These are phyloP conservation scores for Oemleria cerasiformis DNA, from an alignment of 306 rosid species.

Conservation along the genomic window DNA sequence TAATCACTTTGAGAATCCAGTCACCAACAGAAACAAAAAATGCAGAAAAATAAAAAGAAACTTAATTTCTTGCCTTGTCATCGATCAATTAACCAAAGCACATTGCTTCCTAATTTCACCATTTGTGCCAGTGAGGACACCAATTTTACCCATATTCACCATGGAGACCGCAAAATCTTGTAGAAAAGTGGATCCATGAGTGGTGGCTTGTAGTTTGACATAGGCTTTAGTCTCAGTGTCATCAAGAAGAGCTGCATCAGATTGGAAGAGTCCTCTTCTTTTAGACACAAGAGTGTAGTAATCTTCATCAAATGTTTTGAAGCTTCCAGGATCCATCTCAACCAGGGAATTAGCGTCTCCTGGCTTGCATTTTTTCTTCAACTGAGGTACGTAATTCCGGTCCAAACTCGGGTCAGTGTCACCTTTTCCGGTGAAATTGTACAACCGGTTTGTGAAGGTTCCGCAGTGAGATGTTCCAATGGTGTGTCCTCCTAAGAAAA, in stretches of 20 bases:
- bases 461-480: constrained; percentile 34
- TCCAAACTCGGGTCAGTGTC: constrained; percentile 45
- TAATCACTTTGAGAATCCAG: no score
- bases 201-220: constrained; percentile 13
- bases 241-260: constrained; percentile 44
- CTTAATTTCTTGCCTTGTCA: neutral
- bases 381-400: constrained; percentile 13
- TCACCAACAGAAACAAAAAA: neutral
- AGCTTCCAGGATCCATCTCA: constrained; percentile 56
- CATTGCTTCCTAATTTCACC: constrained; percentile 39
- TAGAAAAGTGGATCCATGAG: constrained; percentile 30
- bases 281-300: constrained; percentile 33
- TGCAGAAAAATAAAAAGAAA: neutral
- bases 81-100: constrained; percentile 19
- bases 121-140: constrained; percentile 37
- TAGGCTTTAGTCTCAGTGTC: constrained; percentile 29
- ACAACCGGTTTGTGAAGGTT: constrained; percentile 31
- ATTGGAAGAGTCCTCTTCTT: constrained; percentile 44
- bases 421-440: constrained; percentile 39
- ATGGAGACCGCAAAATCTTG: constrained; percentile 37
- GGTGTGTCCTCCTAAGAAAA: constrained; percentile 32
- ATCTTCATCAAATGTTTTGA: constrained; percentile 33
- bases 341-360: constrained; percentile 21
- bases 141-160: constrained; percentile 38
- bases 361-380: constrained; percentile 34